A percentile compares a stretch with the other conserved stretches of the same genome.
Evolutionary conservation across 2,329 filamentous ascomycete genomes (phyloP).

Genomic region (Arthroderma uncinatum): DNA sequence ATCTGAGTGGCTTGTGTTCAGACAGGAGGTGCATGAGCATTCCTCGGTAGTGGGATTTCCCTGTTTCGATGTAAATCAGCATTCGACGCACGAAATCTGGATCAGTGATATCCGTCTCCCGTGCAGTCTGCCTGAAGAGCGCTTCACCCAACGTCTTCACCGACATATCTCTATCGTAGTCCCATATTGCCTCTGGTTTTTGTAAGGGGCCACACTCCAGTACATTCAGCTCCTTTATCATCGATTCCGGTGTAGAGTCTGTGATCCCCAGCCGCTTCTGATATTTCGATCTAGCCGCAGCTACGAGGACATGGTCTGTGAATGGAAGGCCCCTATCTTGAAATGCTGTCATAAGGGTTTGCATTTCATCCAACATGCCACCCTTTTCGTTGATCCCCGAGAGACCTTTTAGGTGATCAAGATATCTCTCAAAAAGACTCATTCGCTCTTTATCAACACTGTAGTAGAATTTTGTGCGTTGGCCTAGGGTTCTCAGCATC

Average conservation of each 20-base stretch:
- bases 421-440: conserved; percentile 2
- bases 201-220: background rate
- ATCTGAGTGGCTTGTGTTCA: conserved; percentile 29
- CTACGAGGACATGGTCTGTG: conserved; percentile 1
- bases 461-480: background rate
- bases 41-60: conserved; percentile 16
- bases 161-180: background rate
- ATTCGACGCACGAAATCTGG: conserved; percentile 23
- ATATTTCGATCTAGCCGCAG: background rate
- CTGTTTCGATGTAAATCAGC: conserved; percentile 24
- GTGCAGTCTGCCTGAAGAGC: background rate
- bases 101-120: conserved; percentile 25
- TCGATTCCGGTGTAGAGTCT: background rate
- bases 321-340: background rate
- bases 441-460: background rate
- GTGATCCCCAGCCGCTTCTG: background rate
- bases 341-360: background rate
- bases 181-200: background rate
- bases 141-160: background rate
- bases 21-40: conserved; percentile 27
- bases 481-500: conserved; percentile 7
- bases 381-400: background rate
- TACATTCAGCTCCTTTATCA: background rate
- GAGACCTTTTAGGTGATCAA: background rate
- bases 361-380: background rate